Base-by-base conservation (phyloP, 441 rosid species). In the Kokia cookei region DNA sequence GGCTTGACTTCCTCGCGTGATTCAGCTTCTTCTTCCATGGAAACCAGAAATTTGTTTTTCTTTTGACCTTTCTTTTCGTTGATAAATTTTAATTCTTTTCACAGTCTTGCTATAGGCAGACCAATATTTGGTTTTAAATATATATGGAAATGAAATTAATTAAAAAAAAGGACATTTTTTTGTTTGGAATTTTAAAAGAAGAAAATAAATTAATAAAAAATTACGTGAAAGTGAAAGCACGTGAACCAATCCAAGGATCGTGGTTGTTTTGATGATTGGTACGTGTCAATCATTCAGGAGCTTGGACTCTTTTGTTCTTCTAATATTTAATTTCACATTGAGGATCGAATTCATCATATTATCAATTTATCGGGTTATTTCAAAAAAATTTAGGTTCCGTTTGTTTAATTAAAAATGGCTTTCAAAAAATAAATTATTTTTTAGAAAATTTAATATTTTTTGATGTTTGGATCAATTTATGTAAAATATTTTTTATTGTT, bases 1-100 rank as follows among this genome's bases (percentile, higher is more conserved):
- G 76, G 74, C 58, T 80, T 86, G 42, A 77, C 73, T 73, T 82
- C 78, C 8, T 74, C 62, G 43, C 9, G 19, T 7, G 77, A 64
- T 50, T 75, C 66, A 27, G 80, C 65, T 61, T 69, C 75, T 53
- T 42, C 77, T 48, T 73, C 83, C 86, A 83, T 78, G 58, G 37
- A 47, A 26, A 26, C 24, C 75, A 78, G 19, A 6, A 4, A 1
- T 22, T 55, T 11, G 7, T 45, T 37, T 11, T 7, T 47, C 27
- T 13, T 24, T 66, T 27, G 42, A 27, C 54, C 43, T 65, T 22
- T 43, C 24, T 57, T 70, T 54, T n/a, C n/a, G 9, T 13, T 4
- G 50, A n/a, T 40, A 55, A 55, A 12, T 40, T 53, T 17, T 17
- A 15, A n/a, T 1, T 8, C 17, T 48, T 14, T n/a, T 55, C 15